Evolutionary conservation across 108 stramenopile species (phyloP), one percentile per base, ranked within the genome.

Genomic region (Licmophora abbreviata): DNA sequence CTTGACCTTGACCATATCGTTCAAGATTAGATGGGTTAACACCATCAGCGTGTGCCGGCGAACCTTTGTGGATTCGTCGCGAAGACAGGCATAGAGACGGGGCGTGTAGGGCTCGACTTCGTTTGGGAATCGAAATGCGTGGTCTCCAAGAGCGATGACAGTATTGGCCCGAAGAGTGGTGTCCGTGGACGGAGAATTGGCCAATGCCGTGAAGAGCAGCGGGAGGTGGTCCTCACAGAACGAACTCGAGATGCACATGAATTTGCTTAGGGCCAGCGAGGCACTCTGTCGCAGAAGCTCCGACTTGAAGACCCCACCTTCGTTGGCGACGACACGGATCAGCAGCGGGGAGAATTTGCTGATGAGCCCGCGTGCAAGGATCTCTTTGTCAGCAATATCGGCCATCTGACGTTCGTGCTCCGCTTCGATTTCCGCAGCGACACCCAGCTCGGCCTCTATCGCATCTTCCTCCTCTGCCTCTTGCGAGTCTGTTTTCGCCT

Each of bases 1-100:
- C 48, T 92, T 90, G 41, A 97, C 95, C 71, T 97, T 97, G 28
- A 99, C 93, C 96, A 99, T 99, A 53, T 99, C 96, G 68, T 97
- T 97, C 38, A 97, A 69, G 53, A 97, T 92, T 34, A 99, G 59
- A 50, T 98, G 97, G 5, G 97, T 95, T 29, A 99, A 72, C 17
- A 96, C 95, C 93, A 95, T 78, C 59, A 99, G 74, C 22, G 95
- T 85, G 61, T 96, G 92, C 5, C 88, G 59, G 8, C 97, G 88
- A 9, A 98, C 98, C 44, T 83, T 77, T 8, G 66, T 85, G 5
- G 87, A 77, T 10, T 61, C 26, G 68, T 98, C 97, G n/a, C 94
- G 83, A 31, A 99, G 86, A 27, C 91, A 74, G n/a, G 87, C 76
- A 64, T 99, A 97, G 31, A 99, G 61, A 25, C 73, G 75, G 4